phyloP scores from a whole-genome alignment of 129 eudicot genomes.

The Flaveria linearis region DNA sequence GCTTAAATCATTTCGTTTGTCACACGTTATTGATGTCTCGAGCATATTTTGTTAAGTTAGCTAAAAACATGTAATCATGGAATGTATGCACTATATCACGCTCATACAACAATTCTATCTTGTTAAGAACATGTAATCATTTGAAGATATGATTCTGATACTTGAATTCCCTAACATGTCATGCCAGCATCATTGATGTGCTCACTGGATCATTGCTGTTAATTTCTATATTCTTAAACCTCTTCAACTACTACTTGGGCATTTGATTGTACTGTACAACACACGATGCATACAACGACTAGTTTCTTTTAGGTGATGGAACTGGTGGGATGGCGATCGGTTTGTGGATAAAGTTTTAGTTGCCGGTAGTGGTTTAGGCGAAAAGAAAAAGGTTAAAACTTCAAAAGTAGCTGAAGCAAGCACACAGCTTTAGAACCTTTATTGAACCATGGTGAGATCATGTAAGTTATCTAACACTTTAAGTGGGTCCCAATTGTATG shows the following conservation, averaged over 20 bases:
- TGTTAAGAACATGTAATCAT: constrained; percentile 36
- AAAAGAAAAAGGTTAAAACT: constrained; percentile 36
- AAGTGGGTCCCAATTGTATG: constrained; percentile 12
- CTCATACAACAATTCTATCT: not conserved
- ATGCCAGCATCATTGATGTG: constrained; percentile 38
- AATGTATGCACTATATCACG: constrained; percentile 11
- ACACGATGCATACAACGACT: constrained; percentile 17
- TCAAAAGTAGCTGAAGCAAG: constrained; percentile 34
- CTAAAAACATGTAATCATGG: constrained; percentile 23
- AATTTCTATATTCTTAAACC: constrained; percentile 8
- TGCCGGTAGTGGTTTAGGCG: constrained; percentile 38
- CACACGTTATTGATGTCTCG: not conserved
- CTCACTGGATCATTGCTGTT: constrained; percentile 31
- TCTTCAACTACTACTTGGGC: constrained; percentile 1
- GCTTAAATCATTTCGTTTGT: not conserved
- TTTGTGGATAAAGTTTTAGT: constrained; percentile 39
- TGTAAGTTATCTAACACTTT: not conserved
- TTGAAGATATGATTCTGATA: constrained; percentile 28
- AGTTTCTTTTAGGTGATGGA: not conserved
- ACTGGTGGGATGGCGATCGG: constrained; percentile 19
- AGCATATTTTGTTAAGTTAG: no score
- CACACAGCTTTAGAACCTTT: constrained; percentile 32
- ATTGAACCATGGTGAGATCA: constrained; percentile 30
- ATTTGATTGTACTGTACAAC: constrained; percentile 14
- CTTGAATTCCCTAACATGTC: constrained; percentile 40